Percentiles rank a stretch among this genome's conserved stretches.
phyloP scores from a whole-genome alignment of 306 rosid species.

The Glycyrrhiza uralensis region DNA sequence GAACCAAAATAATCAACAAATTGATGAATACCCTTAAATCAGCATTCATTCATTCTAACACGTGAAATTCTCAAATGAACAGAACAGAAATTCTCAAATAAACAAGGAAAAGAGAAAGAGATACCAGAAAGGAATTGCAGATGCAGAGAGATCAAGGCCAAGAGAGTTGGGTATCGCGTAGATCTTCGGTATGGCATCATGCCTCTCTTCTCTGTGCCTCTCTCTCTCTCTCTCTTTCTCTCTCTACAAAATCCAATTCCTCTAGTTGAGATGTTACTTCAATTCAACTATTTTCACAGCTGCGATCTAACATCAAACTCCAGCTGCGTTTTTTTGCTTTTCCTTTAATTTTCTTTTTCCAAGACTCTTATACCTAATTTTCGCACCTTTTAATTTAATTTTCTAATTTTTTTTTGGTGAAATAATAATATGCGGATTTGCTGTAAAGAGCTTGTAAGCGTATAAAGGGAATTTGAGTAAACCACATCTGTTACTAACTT shows the following conservation, averaged over 20 bases:
- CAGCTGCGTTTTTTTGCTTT: neutral
- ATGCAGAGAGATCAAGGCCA: conserved; percentile 38
- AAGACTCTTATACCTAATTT: neutral
- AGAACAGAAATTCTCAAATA: too few species aligned
- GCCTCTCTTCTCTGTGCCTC: neutral
- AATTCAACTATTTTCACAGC: neutral
- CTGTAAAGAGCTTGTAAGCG: too few species aligned
- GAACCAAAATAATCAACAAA: neutral
- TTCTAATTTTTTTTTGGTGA: neutral
- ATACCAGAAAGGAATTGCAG: conserved; percentile 46
- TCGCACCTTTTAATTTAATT: too few species aligned
- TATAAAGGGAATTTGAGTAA: too few species aligned
- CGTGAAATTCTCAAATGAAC: too few species aligned
- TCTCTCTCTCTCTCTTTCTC: conserved; percentile 13
- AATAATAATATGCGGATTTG: too few species aligned
- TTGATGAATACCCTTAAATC: conserved; percentile 1
- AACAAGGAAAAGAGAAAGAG: neutral
- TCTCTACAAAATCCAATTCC: neutral
- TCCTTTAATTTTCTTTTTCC: neutral
- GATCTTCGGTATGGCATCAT: conserved; percentile 46
- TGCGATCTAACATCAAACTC: conserved; percentile 23
- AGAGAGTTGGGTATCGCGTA: conserved; percentile 35
- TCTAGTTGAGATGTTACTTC: conserved; percentile 24
- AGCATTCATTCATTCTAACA: neutral
- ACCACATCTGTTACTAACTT: too few species aligned